phyloP scores from a whole-genome alignment of 208 protist species.

The Wallacemonas sp. region DNA sequence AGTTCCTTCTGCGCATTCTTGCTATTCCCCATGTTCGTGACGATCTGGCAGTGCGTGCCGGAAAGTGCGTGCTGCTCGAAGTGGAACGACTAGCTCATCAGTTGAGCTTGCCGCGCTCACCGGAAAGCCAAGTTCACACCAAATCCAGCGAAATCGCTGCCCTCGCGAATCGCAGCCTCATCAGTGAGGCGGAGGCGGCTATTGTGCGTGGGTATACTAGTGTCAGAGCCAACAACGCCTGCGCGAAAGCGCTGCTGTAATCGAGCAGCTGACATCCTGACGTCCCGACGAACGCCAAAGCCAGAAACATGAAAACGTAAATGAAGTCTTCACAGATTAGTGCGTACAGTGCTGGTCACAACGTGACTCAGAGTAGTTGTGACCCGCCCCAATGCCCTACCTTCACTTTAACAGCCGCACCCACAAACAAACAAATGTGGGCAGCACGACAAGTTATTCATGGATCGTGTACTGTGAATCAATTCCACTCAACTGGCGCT shows the following conservation, averaged over 20 bases:
- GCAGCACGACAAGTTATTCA: neutral
- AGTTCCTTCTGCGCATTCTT: neutral
- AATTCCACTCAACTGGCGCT: neutral
- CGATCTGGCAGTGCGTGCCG: slow-evolving; percentile 15
- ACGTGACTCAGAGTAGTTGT: no score
- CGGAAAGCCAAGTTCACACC: neutral
- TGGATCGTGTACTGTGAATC: neutral
- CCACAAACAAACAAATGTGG: neutral
- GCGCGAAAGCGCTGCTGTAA: neutral
- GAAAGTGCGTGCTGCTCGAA: slow-evolving; percentile 27
- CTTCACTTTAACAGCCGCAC: no score
- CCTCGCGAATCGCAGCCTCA: slow-evolving; percentile 17
- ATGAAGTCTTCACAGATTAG: no score
- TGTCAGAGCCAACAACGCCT: slow-evolving; percentile 16
- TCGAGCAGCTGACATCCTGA: no score
- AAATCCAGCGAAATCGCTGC: neutral
- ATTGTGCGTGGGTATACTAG: slow-evolving; percentile 52
- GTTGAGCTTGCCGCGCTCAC: neutral
- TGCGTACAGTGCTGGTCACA: no score
- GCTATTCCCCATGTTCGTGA: slow-evolving; percentile 11
- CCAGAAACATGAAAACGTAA: no score
- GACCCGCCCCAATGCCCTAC: no score
- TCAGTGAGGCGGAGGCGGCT: slow-evolving; percentile 19
- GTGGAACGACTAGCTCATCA: slow-evolving; percentile 26
- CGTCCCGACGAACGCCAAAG: no score